phyloP scores from a whole-genome alignment of 345 rosid species.

The Viola odorata region DNA sequence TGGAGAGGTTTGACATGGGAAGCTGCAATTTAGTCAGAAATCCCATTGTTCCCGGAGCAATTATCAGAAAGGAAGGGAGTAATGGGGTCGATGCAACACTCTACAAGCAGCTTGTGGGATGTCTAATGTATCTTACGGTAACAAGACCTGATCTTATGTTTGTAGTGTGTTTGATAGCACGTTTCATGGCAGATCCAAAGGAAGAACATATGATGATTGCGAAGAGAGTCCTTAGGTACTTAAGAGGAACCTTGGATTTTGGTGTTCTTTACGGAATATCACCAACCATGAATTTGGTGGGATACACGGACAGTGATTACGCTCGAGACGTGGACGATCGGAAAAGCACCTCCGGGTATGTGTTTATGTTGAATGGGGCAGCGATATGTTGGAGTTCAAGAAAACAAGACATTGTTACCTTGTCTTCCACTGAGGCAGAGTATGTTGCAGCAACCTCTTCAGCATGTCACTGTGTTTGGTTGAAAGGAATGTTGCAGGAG shows the following conservation, averaged over 20 bases:
- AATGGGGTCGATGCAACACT: background rate
- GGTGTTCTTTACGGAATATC: background rate
- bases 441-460: background rate
- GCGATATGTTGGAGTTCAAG: background rate
- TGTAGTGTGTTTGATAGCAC: background rate
- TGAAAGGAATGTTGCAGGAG: background rate
- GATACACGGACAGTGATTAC: constrained; percentile 5
- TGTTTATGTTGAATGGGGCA: background rate
- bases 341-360: background rate
- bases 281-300: background rate
- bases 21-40: background rate
- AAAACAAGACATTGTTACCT: background rate
- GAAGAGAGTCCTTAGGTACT: background rate
- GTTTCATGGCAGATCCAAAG: background rate
- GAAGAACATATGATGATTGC: background rate
- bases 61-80: background rate
- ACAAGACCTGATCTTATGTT: background rate
- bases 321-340: background rate
- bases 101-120: background rate
- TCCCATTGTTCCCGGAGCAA: background rate
- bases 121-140: background rate
- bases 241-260: background rate
- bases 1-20: background rate
- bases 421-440: background rate
- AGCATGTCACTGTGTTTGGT: background rate